Evolutionary conservation across 371 early-diverging fungal genomes (phyloP).

Genomic region (Apophysomyces variabilis): DNA sequence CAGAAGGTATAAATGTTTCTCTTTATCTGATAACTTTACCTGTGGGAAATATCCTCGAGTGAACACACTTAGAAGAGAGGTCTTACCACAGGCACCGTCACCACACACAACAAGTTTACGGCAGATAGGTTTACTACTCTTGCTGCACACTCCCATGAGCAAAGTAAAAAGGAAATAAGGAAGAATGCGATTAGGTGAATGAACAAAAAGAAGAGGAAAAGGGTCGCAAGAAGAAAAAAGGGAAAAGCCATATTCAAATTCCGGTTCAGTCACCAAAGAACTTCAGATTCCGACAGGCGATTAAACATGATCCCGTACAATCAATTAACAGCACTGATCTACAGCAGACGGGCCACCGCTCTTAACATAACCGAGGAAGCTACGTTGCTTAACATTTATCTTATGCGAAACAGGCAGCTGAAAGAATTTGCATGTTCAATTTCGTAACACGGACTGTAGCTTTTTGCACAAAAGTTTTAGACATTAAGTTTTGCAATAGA

Average conservation of each 20-base stretch:
- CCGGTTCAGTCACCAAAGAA: too few species aligned
- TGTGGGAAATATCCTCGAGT: constrained; percentile 48
- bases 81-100: constrained; percentile 77
- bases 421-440: too few species aligned
- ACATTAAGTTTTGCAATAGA: too few species aligned
- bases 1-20: not conserved
- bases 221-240: not conserved
- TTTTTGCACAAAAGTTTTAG: too few species aligned
- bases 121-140: constrained; percentile 11
- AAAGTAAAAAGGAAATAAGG: not conserved
- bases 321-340: too few species aligned
- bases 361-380: too few species aligned
- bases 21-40: constrained; percentile 19
- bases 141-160: constrained; percentile 19
- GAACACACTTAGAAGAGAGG: constrained; percentile 47
- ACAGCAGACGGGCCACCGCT: too few species aligned
- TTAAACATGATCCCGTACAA: too few species aligned
- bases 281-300: too few species aligned
- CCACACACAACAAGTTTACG: constrained; percentile 77
- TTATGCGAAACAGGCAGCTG: too few species aligned
- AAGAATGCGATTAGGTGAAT: not conserved
- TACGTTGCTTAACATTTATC: too few species aligned
- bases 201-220: not conserved
- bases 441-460: too few species aligned
- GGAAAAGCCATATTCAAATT: not conserved